phyloP scores from a whole-genome alignment of 2,329 filamentous ascomycete genomes.

The Helotiales sp. region DNA sequence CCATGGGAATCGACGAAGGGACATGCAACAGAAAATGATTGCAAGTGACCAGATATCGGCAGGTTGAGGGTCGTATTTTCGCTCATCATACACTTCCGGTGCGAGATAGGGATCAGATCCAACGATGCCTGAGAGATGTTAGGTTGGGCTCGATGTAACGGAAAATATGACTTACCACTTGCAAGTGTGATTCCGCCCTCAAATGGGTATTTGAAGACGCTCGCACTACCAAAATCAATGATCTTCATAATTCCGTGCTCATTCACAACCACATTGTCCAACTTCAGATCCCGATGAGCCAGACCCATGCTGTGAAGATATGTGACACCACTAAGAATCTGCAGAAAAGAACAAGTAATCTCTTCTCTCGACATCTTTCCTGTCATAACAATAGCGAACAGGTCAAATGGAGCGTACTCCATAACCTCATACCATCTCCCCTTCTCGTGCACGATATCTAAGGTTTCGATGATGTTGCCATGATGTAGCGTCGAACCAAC shows the following conservation, averaged over 20 bases:
- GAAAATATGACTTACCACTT: constrained; percentile 63
- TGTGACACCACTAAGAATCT: constrained; percentile 92
- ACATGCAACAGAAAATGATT: constrained; percentile 99
- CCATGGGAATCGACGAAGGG: constrained; percentile 92
- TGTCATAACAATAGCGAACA: constrained; percentile 99
- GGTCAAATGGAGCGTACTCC: constrained; percentile 95
- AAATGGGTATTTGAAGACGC: constrained; percentile 96
- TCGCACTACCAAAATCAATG: constrained; percentile 97
- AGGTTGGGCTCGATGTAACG: background rate
- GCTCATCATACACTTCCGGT: constrained; percentile 92
- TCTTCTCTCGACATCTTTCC: constrained; percentile 95
- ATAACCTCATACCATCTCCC: constrained; percentile 97
- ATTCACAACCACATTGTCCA: constrained; percentile 98
- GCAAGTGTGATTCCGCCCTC: constrained; percentile 85
- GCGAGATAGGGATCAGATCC: constrained; percentile 94
- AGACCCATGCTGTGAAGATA: constrained; percentile 95
- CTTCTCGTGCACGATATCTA: constrained; percentile 95
- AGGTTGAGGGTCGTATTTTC: constrained; percentile 90
- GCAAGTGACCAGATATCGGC: constrained; percentile 98
- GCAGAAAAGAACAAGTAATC: constrained; percentile 86
- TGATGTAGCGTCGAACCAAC: constrained; percentile 96
- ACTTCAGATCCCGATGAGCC: constrained; percentile 91
- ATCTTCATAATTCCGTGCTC: constrained; percentile 98
- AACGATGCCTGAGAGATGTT: constrained; percentile 63
- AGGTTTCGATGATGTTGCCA: constrained; percentile 96